Base-by-base conservation (phyloP, 768 basidiomycete genomes). In the Lactarius evosmus region DNA sequence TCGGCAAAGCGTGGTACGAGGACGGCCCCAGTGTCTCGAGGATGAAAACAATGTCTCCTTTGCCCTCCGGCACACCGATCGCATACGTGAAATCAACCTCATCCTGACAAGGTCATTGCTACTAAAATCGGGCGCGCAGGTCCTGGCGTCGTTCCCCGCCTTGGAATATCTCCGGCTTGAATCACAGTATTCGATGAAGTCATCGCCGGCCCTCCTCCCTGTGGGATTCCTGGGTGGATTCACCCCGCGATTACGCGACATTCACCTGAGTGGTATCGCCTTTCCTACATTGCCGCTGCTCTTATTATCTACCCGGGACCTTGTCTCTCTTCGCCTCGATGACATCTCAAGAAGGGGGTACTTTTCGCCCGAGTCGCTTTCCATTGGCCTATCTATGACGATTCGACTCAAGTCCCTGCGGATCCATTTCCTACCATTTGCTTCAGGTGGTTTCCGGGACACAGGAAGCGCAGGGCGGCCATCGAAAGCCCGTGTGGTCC, bases 1-100 rank as follows among this genome's bases (percentile, higher is more conserved):
- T 9, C 33, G 46, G 5, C 17, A 7, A 36, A 19, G 11, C 49
- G 14, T 16, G 4, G 6, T 22, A 6, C 12, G 46, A 22, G 22
- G 22, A 25, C 41, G 34, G 8, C n/a, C n/a, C 6, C 16, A 17
- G n/a, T 9, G 3, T 33, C 41, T 32, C n/a, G 33, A 49, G 12
- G 61, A 62, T 19, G 61, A 56, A 25, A 22, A 55, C 8, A 36
- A 55, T 27, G n/a, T 27, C 1, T 32, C 32, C 22, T 55, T 22
- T 22, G 55, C 56, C 2, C 61, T 56, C 34, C 16, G 27, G 16
- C 46, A 62, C 22, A 55, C 27, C 16, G 12, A 50, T 27, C 55
- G 61, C 16, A 40, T 62, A 29, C 44, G 49, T 29, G 49, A 57
- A n/a, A 56, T 62, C 36, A 56, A 56, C 46, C 27, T 62, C 19